A percentile compares a stretch with the other conserved stretches of the same genome.
phyloP scores from a whole-genome alignment of 2,329 filamentous ascomycete species.

The Alternaria dauci region DNA sequence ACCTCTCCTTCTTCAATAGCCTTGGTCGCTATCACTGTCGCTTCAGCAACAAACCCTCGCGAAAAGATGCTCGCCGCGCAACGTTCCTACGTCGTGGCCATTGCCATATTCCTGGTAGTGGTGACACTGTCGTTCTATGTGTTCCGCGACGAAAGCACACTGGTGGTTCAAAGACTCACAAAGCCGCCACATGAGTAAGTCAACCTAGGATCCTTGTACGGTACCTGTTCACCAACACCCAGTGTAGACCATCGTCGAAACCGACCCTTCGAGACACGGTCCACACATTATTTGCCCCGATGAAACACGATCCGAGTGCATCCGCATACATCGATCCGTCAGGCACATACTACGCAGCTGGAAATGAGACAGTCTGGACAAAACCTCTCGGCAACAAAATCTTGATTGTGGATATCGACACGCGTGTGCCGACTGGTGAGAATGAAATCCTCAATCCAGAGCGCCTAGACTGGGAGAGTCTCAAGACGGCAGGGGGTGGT shows the following conservation, averaged over 20 bases:
- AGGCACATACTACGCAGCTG: conserved; percentile 20
- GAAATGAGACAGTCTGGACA: conserved; percentile 28
- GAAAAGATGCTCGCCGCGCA: conserved; percentile 27
- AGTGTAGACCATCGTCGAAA: conserved; percentile 11
- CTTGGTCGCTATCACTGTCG: neutral
- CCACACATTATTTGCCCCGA: conserved; percentile 22
- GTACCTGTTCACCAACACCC: neutral
- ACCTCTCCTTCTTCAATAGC: neutral
- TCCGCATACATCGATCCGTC: conserved; percentile 22
- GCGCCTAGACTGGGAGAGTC: conserved; percentile 32
- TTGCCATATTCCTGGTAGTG: conserved; percentile 23
- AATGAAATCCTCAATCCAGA: conserved; percentile 34
- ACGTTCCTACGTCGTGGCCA: conserved; percentile 18
- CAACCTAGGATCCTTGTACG: neutral
- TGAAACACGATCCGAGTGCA: conserved; percentile 23
- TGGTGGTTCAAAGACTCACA: conserved; percentile 10
- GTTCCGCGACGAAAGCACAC: conserved; percentile 12
- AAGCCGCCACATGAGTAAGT: conserved; percentile 21
- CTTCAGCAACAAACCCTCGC: neutral
- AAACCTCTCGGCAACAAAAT: conserved; percentile 33
- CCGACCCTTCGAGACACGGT: conserved; percentile 25
- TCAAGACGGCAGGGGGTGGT: conserved; percentile 32
- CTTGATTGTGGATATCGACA: conserved; percentile 46
- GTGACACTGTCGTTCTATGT: conserved; percentile 20
- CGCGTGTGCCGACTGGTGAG: conserved; percentile 28